phyloP scores from a whole-genome alignment of 176 grass and related monocot species.

The Oryza meyeriana region DNA sequence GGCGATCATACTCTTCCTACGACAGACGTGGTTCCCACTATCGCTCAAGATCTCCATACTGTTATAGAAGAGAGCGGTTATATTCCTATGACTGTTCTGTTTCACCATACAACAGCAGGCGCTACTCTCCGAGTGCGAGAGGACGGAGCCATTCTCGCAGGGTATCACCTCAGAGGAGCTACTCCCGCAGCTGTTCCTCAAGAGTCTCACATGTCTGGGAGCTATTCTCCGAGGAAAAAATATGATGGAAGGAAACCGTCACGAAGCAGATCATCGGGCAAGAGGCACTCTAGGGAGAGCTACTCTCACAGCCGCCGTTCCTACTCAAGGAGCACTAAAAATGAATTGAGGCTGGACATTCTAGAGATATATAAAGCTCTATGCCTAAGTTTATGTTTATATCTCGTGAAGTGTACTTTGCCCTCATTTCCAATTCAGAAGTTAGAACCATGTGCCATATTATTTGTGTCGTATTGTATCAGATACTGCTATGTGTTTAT shows the following conservation, averaged over 20 bases:
- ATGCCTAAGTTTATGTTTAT: not conserved
- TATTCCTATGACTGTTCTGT: slow-evolving; percentile 24
- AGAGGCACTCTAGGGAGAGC: slow-evolving; percentile 57
- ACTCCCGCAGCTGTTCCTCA: slow-evolving; percentile 37
- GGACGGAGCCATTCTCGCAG: slow-evolving; percentile 37
- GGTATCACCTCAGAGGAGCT: slow-evolving; percentile 29
- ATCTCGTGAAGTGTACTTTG: not conserved
- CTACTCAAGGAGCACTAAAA: slow-evolving; percentile 16
- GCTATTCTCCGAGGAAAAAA: slow-evolving; percentile 28
- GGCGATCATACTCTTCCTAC: slow-evolving; percentile 2
- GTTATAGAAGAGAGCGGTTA: slow-evolving; percentile 28
- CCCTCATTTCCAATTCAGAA: not conserved
- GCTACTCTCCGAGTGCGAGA: slow-evolving; percentile 12
- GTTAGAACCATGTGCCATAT: not conserved
- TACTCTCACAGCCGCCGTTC: slow-evolving; percentile 59
- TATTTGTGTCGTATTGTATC: not conserved
- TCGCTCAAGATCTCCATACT: slow-evolving; percentile 20
- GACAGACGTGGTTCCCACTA: slow-evolving; percentile 9
- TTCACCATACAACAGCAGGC: slow-evolving; percentile 37
- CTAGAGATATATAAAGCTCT: not conserved
- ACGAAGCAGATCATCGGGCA: slow-evolving; percentile 18
- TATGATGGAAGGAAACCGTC: not conserved
- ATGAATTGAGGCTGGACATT: not conserved
- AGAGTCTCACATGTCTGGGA: slow-evolving; percentile 7
- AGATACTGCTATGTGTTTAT: not conserved